phyloP scores from a whole-genome alignment of 2,329 filamentous ascomycete genomes.

The Xylariaceae sp. region DNA sequence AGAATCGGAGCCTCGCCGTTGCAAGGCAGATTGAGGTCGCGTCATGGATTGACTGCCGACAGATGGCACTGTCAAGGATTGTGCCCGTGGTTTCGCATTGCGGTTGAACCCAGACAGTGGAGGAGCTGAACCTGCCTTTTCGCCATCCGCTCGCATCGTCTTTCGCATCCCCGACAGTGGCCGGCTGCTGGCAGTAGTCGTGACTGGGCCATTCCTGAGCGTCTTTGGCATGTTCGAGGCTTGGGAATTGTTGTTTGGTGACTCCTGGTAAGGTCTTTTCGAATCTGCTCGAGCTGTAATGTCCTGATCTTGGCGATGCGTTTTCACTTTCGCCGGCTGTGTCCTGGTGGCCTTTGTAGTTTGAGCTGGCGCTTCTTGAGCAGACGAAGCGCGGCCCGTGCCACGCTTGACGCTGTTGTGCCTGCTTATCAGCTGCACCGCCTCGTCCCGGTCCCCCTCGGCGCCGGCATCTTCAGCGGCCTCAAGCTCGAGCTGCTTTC shows the following conservation, averaged over 20 bases:
- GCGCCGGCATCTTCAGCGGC: slow-evolving; percentile 48
- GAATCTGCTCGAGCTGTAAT: slow-evolving; percentile 27
- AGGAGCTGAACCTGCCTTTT: slow-evolving; percentile 10
- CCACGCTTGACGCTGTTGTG: slow-evolving; percentile 35
- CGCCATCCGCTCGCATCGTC: slow-evolving; percentile 23
- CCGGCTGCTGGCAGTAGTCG: slow-evolving; percentile 7
- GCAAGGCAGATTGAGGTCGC: slow-evolving; percentile 31
- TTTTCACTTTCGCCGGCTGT: slow-evolving; percentile 14
- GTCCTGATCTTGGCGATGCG: slow-evolving; percentile 18
- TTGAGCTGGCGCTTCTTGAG: background rate
- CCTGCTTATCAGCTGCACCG: slow-evolving; percentile 23
- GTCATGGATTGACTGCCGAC: slow-evolving; percentile 10
- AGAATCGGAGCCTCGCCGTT: slow-evolving; percentile 55
- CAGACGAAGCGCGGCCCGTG: slow-evolving; percentile 31
- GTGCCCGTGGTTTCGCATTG: slow-evolving; percentile 5
- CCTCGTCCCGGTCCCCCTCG: slow-evolving; percentile 40
- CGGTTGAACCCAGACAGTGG: slow-evolving; percentile 7
- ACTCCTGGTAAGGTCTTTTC: slow-evolving; percentile 23
- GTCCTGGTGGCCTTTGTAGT: slow-evolving; percentile 17
- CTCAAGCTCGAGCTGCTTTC: slow-evolving; percentile 56
- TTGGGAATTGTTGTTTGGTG: slow-evolving; percentile 10
- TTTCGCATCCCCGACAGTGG: slow-evolving; percentile 26
- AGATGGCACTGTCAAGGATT: slow-evolving; percentile 4
- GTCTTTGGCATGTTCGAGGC: slow-evolving; percentile 40
- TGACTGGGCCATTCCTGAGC: slow-evolving; percentile 35